Evolutionary conservation across 305 asterid species (phyloP).

Genomic region (Fraxinus nigra): DNA sequence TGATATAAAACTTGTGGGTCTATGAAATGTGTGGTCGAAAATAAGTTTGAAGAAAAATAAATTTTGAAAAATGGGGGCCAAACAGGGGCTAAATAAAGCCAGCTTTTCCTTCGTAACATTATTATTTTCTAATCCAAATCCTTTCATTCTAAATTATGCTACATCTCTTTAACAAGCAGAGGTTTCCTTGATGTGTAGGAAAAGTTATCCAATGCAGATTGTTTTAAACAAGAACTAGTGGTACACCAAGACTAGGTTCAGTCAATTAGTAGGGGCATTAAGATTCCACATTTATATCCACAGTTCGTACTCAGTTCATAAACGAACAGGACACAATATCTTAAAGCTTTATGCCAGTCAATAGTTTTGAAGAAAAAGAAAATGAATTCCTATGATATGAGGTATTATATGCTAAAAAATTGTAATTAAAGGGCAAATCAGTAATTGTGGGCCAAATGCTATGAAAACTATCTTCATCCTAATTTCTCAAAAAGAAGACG

Average conservation of each 20-base stretch:
- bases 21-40: not conserved
- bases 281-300: not conserved
- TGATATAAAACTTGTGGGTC: not conserved
- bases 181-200: not conserved
- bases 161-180: not conserved
- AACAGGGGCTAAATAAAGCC: not conserved
- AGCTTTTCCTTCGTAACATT: not conserved
- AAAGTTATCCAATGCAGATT: not conserved
- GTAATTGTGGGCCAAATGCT: not conserved
- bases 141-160: not conserved
- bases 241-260: not conserved
- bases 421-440: not conserved
- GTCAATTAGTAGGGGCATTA: not conserved
- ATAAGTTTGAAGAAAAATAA: not conserved
- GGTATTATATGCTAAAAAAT: not conserved
- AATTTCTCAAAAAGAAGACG: not conserved
- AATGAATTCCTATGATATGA: not conserved
- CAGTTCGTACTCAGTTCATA: not conserved
- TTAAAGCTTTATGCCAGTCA: not conserved
- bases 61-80: not conserved
- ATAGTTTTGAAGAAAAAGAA: not conserved
- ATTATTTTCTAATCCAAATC: not conserved
- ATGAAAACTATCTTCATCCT: not conserved
- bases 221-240: not conserved
- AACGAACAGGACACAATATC: not conserved